A percentile compares a stretch with the other conserved stretches of the same genome.
phyloP scores from a whole-genome alignment of 2,329 filamentous ascomycete species.

The Penicillium paneum region DNA sequence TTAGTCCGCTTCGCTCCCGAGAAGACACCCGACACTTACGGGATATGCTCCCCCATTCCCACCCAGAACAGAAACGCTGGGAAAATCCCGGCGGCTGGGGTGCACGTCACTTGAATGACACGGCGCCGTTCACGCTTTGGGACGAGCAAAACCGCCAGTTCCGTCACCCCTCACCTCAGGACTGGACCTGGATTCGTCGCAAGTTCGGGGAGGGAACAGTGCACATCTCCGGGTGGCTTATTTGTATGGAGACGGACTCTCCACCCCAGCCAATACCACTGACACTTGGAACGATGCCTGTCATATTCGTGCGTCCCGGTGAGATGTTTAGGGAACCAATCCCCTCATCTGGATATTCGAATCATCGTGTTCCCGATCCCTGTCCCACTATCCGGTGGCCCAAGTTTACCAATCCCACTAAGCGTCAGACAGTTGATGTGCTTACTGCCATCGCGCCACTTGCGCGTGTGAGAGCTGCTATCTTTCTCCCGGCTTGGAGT shows the following conservation, averaged over 20 bases:
- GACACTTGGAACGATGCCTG: slow-evolving; percentile 11
- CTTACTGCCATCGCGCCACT: slow-evolving; percentile 6
- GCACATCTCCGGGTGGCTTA: slow-evolving; percentile 1
- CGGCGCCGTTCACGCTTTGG: slow-evolving; percentile 13
- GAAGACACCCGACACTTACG: too few relatives aligned
- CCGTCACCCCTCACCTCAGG: not conserved
- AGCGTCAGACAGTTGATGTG: not conserved
- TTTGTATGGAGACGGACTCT: slow-evolving; percentile 9
- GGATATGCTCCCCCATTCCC: not conserved
- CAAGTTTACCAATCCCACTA: slow-evolving; percentile 5
- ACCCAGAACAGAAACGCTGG: slow-evolving; percentile 9
- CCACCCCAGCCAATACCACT: slow-evolving; percentile 8
- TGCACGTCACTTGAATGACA: slow-evolving; percentile 11
- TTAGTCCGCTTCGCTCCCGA: slow-evolving; percentile 1
- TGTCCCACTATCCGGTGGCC: slow-evolving; percentile 9
- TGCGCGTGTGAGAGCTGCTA: slow-evolving; percentile 8
- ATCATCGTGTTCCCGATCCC: slow-evolving; percentile 5
- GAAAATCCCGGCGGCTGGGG: slow-evolving; percentile 8
- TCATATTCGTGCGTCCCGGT: slow-evolving; percentile 1
- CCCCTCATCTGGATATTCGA: slow-evolving; percentile 1
- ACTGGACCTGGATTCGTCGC: slow-evolving; percentile 4
- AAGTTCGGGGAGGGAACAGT: not conserved
- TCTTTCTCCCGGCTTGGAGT: slow-evolving; percentile 12
- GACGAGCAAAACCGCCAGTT: slow-evolving; percentile 2
- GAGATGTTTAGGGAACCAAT: not conserved